phyloP scores from a whole-genome alignment of 352 stramenopile species.

The Globisporangium paddicum region DNA sequence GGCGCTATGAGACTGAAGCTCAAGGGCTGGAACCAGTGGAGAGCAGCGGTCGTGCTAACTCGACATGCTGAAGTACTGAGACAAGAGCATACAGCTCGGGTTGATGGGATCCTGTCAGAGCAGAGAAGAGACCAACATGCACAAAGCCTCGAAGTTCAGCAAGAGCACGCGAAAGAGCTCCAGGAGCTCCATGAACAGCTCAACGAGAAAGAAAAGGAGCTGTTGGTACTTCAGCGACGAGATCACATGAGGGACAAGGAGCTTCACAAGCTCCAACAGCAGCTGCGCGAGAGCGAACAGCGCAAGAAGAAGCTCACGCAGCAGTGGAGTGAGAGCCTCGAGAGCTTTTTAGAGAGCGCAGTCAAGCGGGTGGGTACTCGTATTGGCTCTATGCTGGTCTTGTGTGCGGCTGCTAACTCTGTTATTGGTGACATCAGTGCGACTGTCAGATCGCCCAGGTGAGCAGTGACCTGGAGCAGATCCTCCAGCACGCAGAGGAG shows the following conservation, averaged over 20 bases:
- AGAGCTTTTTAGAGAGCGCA: conserved; percentile 28
- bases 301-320: conserved; percentile 16
- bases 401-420: background rate
- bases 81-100: background rate
- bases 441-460: conserved; percentile 39
- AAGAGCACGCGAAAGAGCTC: conserved; percentile 18
- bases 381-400: background rate
- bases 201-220: conserved; percentile 19
- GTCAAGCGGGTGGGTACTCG: conserved; percentile 15
- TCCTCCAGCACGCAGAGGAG: conserved; percentile 38
- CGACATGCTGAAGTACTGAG: background rate
- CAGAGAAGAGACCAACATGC: conserved; percentile 2
- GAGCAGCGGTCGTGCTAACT: background rate
- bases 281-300: conserved; percentile 8
- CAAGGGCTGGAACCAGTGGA: conserved; percentile 12
- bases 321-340: conserved; percentile 25
- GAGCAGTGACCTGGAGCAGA: conserved; percentile 35
- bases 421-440: conserved; percentile 22
- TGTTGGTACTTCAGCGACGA: conserved; percentile 5
- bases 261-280: conserved; percentile 9
- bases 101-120: background rate
- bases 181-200: conserved; percentile 17
- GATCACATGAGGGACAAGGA: conserved; percentile 1
- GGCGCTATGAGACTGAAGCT: background rate
- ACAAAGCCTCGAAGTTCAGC: background rate